These are phyloP conservation scores for Lizanozyma gosingica DNA, from an alignment of 1,139 yeast species.

Conservation along the genomic window DNA sequence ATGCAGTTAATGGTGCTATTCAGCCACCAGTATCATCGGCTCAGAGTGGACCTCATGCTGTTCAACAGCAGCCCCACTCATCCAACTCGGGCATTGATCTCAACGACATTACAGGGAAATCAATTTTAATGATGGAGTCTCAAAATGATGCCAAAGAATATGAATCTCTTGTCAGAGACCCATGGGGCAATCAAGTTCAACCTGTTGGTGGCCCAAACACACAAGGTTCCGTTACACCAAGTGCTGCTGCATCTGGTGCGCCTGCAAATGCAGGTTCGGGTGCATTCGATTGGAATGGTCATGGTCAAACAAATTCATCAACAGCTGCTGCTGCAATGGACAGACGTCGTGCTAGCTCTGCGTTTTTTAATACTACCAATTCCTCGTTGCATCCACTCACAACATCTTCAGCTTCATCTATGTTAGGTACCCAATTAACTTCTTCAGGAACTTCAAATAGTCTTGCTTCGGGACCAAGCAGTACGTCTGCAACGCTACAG, in stretches of 20 bases:
- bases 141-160: conserved; percentile 46
- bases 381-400: conserved; percentile 4
- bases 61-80: conserved; percentile 10
- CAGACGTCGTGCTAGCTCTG: conserved; percentile 2
- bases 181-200: conserved; percentile 22
- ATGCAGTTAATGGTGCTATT: conserved; percentile 3
- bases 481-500: conserved; percentile 1
- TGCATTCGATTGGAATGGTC: conserved; percentile 23
- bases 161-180: conserved; percentile 42
- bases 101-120: conserved; percentile 40
- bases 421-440: not conserved
- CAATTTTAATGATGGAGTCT: conserved; percentile 46
- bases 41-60: conserved; percentile 8
- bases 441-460: conserved; percentile 3
- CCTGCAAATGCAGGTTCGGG: conserved; percentile 1
- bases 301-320: conserved; percentile 12
- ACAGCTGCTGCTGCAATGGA: conserved; percentile 14
- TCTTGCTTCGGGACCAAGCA: conserved; percentile 1
- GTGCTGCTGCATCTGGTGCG: conserved; percentile 14
- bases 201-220: conserved; percentile 26
- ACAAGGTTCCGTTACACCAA: conserved; percentile 21
- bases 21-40: conserved; percentile 10
- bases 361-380: conserved; percentile 1
- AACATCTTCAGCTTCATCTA: conserved; percentile 7
- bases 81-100: conserved; percentile 16